A percentile compares a stretch with the other conserved stretches of the same genome.
These are phyloP conservation scores for Boletellus dicymbophilus DNA, from an alignment of 1,284 basidiomycete genomes.

Conservation along the genomic window DNA sequence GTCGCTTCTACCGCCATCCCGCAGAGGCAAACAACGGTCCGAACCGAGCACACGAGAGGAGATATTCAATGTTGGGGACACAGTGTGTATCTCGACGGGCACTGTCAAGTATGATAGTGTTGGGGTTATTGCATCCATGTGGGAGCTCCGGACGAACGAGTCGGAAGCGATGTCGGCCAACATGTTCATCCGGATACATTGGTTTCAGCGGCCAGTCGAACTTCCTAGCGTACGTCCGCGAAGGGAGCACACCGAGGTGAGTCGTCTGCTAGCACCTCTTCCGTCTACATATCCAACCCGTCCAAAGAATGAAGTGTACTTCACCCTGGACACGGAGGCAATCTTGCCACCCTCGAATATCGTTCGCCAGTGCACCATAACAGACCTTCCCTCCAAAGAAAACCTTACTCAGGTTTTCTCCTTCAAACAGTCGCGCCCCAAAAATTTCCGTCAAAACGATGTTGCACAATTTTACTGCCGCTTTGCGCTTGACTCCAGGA, in stretches of 20 bases:
- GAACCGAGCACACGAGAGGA: constrained; percentile 28
- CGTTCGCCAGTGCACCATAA: constrained; percentile 52
- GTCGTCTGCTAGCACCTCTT: constrained; percentile 15
- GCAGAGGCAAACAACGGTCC: constrained; percentile 24
- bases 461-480: constrained; percentile 49
- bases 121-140: constrained; percentile 66
- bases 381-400: constrained; percentile 27
- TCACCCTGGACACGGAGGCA: constrained; percentile 50
- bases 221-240: constrained; percentile 57
- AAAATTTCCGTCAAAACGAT: constrained; percentile 10
- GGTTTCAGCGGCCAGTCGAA: constrained; percentile 68
- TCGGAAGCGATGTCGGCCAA: constrained; percentile 27
- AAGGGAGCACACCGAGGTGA: constrained; percentile 56
- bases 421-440: constrained; percentile 10
- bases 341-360: constrained; percentile 53
- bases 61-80: constrained; percentile 58
- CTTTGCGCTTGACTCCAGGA: constrained; percentile 57
- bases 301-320: constrained; percentile 69
- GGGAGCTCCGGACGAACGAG: constrained; percentile 46
- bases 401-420: constrained; percentile 7
- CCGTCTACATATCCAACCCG: constrained; percentile 1
- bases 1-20: constrained; percentile 16
- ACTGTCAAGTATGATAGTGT: constrained; percentile 54
- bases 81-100: constrained; percentile 61
- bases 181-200: constrained; percentile 63